Evolutionary conservation across 2,329 filamentous ascomycete species (phyloP).

Genomic region (Stylonectria norvegica): DNA sequence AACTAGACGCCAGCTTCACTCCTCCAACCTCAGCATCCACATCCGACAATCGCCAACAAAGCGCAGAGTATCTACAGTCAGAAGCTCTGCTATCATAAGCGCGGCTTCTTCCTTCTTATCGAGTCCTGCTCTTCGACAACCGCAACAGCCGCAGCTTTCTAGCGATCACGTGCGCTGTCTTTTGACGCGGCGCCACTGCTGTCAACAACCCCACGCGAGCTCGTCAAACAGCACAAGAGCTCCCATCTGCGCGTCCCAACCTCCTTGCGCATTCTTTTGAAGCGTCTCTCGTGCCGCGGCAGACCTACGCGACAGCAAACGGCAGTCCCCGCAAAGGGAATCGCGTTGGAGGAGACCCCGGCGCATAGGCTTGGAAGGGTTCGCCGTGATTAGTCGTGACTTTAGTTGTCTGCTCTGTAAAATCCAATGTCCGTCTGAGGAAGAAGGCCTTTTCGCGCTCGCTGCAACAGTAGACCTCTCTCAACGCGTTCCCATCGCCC

Average conservation of each 20-base stretch:
- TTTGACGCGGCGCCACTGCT: constrained; percentile 1
- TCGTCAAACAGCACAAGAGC: constrained; percentile 7
- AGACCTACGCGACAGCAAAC: constrained; percentile 9
- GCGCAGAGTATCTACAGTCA: not conserved
- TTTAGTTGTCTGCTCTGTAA: constrained; percentile 34
- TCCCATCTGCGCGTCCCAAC: constrained; percentile 5
- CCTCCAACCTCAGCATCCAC: constrained; percentile 1
- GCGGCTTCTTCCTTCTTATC: not conserved
- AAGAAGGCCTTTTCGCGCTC: constrained; percentile 22
- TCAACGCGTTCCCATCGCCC: constrained; percentile 14
- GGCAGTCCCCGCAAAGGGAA: constrained; percentile 10
- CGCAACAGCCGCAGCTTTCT: too few relatives aligned
- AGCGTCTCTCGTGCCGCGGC: constrained; percentile 1
- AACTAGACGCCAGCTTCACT: too few relatives aligned
- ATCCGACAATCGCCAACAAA: not conserved
- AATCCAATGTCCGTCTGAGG: constrained; percentile 29
- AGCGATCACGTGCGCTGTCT: not conserved
- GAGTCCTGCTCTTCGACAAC: not conserved
- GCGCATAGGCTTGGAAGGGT: constrained; percentile 22
- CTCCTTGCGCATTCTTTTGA: constrained; percentile 3
- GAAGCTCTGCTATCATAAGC: not conserved
- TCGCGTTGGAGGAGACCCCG: constrained; percentile 18
- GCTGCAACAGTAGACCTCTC: constrained; percentile 29
- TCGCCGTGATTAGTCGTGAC: constrained; percentile 34
- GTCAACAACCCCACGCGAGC: constrained; percentile 6